Percentiles rank a stretch among this genome's conserved stretches.
Conservation (phyloP, 2,329 filamentous ascomycete genomes). For the Colletotrichum higginsianum region DNA sequence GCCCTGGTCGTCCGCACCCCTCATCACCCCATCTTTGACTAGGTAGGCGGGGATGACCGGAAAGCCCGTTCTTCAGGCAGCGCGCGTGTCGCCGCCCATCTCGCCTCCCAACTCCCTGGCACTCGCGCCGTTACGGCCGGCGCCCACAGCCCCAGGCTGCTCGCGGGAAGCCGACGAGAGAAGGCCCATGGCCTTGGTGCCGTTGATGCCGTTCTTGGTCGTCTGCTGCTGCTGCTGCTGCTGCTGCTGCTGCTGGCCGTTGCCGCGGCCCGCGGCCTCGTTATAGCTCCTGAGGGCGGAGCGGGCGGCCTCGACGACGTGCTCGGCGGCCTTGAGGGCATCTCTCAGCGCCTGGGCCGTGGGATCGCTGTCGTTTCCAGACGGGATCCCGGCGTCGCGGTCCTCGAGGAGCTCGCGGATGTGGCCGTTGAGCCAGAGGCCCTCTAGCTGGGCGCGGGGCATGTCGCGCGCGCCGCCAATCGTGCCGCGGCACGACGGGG, state of each 20-base stretch:
- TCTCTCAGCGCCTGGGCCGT: conserved; percentile 60
- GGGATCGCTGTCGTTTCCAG: conserved; percentile 51
- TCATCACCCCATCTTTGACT: neutral
- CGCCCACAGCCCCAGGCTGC: conserved; percentile 49
- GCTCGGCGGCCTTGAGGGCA: conserved; percentile 62
- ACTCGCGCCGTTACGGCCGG: conserved; percentile 29
- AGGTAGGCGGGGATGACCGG: conserved; percentile 16
- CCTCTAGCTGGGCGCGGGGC: conserved; percentile 65
- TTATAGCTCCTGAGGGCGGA: conserved; percentile 59
- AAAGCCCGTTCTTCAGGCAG: conserved; percentile 18
- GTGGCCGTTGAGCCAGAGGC: conserved; percentile 74
- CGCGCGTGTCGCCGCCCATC: conserved; percentile 72
- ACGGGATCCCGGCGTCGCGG: conserved; percentile 40
- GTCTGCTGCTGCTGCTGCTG: conserved; percentile 12
- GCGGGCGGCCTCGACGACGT: conserved; percentile 62
- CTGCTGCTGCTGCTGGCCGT: conserved; percentile 27
- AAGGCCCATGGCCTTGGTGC: conserved; percentile 43
- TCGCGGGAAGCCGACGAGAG: conserved; percentile 38
- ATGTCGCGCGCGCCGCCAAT: conserved; percentile 77
- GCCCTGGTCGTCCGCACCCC: neutral
- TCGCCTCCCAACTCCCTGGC: conserved; percentile 69
- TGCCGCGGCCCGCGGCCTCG: conserved; percentile 44
- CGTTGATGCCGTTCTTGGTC: conserved; percentile 30
- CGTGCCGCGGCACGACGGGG: conserved; percentile 69
- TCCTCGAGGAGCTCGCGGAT: conserved; percentile 70